These are phyloP conservation scores for Sanghuangporus weigelae DNA, from an alignment of 1,284 basidiomycete genomes.

Conservation along the genomic window DNA sequence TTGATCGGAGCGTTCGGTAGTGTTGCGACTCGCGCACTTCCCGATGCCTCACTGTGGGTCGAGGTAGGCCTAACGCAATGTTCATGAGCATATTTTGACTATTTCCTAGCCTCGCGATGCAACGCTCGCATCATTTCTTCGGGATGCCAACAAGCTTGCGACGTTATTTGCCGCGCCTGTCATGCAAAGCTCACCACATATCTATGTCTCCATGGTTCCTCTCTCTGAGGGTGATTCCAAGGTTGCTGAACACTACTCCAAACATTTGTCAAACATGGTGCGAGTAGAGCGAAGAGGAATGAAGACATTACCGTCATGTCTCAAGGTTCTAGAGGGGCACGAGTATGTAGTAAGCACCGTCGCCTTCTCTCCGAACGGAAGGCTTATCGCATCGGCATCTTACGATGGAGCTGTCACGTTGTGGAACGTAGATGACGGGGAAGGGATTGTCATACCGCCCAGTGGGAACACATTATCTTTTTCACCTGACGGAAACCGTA, in stretches of 20 bases:
- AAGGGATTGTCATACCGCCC: not conserved
- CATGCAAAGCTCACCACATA: slow-evolving; percentile 20
- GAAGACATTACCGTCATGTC: not conserved
- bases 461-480: slow-evolving; percentile 18
- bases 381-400: not conserved
- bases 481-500: slow-evolving; percentile 15
- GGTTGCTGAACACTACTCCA: not conserved
- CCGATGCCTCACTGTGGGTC: not conserved
- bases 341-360: not conserved
- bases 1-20: slow-evolving; percentile 13
- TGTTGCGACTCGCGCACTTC: not conserved
- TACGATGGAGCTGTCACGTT: not conserved
- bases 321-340: not conserved
- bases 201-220: slow-evolving; percentile 23
- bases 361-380: not conserved
- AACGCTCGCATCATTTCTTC: not conserved
- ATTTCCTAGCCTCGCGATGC: not conserved
- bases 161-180: slow-evolving; percentile 17
- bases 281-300: not conserved
- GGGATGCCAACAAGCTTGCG: slow-evolving; percentile 20
- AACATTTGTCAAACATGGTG: not conserved
- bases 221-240: slow-evolving; percentile 18
- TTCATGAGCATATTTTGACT: not conserved
- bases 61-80: not conserved
- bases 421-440: not conserved